A percentile compares a stretch with the other conserved stretches of the same genome.
Conservation (phyloP, 2,329 filamentous ascomycete genomes). For the Tolypocladium sp. region DNA sequence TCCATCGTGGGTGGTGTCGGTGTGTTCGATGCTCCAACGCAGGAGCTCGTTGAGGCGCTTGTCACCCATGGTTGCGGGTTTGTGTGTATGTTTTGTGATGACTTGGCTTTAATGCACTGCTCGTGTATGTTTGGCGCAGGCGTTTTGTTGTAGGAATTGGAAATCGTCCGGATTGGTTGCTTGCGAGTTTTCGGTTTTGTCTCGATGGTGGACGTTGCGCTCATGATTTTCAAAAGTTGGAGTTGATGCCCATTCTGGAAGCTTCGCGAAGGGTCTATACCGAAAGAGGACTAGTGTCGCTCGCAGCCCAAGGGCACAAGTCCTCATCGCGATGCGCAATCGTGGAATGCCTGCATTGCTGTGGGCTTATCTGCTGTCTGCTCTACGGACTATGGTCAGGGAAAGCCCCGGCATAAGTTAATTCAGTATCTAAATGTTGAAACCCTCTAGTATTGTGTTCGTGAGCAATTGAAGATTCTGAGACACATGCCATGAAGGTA, state of each 20-base stretch:
- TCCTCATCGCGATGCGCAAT: not conserved
- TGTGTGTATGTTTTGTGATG: not conserved
- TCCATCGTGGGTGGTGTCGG: constrained; percentile 20
- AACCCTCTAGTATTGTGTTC: too few relatives aligned
- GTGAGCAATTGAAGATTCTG: not conserved
- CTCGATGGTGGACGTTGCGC: not conserved
- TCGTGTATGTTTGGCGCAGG: not conserved
- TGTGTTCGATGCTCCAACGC: constrained; percentile 61
- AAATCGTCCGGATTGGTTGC: not conserved
- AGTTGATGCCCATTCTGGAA: constrained; percentile 28
- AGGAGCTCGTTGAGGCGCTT: constrained; percentile 64
- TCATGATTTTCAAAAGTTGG: constrained; percentile 1
- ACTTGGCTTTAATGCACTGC: not conserved
- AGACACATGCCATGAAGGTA: not conserved
- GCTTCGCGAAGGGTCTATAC: constrained; percentile 24
- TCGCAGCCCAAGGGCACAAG: not conserved
- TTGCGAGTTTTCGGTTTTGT: not conserved
- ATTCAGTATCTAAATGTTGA: not conserved
- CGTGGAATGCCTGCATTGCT: too few relatives aligned
- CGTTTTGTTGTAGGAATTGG: not conserved
- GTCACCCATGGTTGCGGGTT: constrained; percentile 31
- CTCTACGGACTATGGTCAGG: not conserved
- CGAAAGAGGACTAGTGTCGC: not conserved
- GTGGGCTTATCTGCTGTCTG: too few relatives aligned
- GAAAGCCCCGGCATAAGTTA: not conserved